A percentile compares a stretch with the other conserved stretches of the same genome.
These are phyloP conservation scores for Aspergillus awamori DNA, from an alignment of 2,329 filamentous ascomycete genomes.

Conservation along the genomic window DNA sequence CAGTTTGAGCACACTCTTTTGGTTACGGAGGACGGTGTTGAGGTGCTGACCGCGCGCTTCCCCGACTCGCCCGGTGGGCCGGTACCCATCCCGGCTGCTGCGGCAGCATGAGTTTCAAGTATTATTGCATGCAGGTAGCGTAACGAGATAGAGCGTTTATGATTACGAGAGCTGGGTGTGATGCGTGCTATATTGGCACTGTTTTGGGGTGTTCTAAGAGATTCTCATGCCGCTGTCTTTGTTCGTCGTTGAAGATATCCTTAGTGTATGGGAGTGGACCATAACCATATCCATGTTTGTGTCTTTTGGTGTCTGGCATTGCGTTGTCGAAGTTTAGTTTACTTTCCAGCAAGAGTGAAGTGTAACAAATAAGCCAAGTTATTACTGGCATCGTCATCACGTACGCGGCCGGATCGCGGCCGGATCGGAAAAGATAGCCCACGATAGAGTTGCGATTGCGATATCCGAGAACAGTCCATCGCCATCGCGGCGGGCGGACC, in stretches of 20 bases:
- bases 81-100: conserved; percentile 57
- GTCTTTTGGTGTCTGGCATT: no score
- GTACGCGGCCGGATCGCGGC: not conserved
- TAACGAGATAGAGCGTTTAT: conserved; percentile 15
- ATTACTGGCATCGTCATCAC: not conserved
- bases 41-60: conserved; percentile 75
- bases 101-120: conserved; percentile 14
- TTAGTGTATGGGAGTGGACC: conserved; percentile 9
- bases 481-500: not conserved
- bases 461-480: not conserved
- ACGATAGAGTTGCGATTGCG: not conserved
- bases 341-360: not conserved
- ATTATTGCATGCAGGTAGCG: conserved; percentile 7
- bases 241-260: conserved; percentile 3
- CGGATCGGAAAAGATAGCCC: not conserved
- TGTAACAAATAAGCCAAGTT: not conserved
- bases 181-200: not conserved
- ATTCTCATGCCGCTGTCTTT: conserved; percentile 3
- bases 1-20: conserved; percentile 92
- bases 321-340: not conserved
- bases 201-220: not conserved
- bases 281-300: not conserved
- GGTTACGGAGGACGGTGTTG: conserved; percentile 79
- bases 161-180: not conserved
- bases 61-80: conserved; percentile 75